Base-by-base conservation (phyloP, 257 asterid genomes). In the Primulina tabacum region DNA sequence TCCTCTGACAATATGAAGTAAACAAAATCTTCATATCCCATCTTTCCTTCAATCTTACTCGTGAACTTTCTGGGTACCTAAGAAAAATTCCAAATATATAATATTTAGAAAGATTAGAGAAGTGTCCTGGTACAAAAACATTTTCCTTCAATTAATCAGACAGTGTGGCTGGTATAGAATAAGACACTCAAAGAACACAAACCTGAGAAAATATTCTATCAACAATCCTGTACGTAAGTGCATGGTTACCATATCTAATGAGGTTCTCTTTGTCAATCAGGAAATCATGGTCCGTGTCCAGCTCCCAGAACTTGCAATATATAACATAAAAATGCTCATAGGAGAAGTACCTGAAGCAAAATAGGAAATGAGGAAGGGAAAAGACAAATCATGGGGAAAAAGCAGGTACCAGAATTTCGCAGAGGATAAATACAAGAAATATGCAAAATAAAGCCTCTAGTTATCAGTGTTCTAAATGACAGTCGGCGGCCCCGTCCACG, bases 221-320 rank as follows among this genome's bases (percentile, higher is more conserved):
- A 74, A 94, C 99, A 80, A 94, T 94, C 85, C 99, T 84, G 92
- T 94, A 94, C 33, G 99, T 94, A 68, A 94, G 99, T 73, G 97
- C 97, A 20, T 94, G 99, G 78, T 94, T 94, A 74, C 99, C 99
- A 82, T 94, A 94, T 89, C 93, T 87, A 73, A 94, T 89, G 81
- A 94, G 97, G 77, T 91, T 91, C 84, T 94, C 99, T 79, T 94
- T 94, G 79, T 94, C 99, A 60, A 94, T 94, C 80, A 89, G 85
- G 81, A 94, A 94, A 79, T 94, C 99, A 73, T 94, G 99, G 83
- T 94, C 99, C 14, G 97, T 82, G 71, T 94, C 99, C 81, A 94
- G 96, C 90, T 94, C 99, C 99, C 99, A 94, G 74, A 94, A 94
- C 85, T 94, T 94, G 96, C 99, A 94, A 80, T 94, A 94, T 86